A percentile compares a stretch with the other conserved stretches of the same genome.
These are phyloP conservation scores for Xylaria sp. DNA, from an alignment of 2,329 filamentous ascomycete species.

Conservation along the genomic window DNA sequence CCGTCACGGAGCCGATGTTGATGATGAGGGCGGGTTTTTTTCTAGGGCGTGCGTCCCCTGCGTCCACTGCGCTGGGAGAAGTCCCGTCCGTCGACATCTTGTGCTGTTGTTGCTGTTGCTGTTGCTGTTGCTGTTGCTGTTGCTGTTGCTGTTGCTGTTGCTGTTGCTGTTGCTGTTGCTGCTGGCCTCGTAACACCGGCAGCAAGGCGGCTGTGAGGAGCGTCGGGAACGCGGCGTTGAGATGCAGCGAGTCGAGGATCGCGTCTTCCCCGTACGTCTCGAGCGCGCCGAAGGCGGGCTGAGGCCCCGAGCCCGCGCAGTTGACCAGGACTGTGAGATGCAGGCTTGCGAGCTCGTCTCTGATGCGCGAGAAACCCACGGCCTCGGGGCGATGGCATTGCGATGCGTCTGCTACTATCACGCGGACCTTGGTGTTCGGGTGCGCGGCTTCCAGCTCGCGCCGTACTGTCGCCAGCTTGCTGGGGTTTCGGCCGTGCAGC, in stretches of 20 bases:
- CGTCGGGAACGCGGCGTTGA: slow-evolving; percentile 50
- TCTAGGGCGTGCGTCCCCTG: no score
- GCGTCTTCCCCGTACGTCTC: slow-evolving; percentile 48
- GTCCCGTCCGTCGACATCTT: no score
- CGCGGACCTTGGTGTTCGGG: slow-evolving; percentile 52
- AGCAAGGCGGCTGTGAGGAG: slow-evolving; percentile 37
- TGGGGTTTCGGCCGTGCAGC: slow-evolving; percentile 60
- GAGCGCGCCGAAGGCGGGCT: slow-evolving; percentile 49
- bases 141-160: no score
- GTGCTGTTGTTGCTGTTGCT: no score
- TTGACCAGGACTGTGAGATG: slow-evolving; percentile 62
- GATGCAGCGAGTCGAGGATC: slow-evolving; percentile 54
- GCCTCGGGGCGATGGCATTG: slow-evolving; percentile 38
- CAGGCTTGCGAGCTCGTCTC: slow-evolving; percentile 43
- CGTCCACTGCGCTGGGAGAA: no score
- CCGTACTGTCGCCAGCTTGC: slow-evolving; percentile 55
- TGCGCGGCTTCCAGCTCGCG: slow-evolving; percentile 50
- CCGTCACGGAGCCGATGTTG: slow-evolving; percentile 39
- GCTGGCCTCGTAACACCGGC: slow-evolving; percentile 35
- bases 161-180: neutral
- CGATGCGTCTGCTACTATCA: slow-evolving; percentile 56
- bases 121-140: no score
- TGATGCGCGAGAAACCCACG: slow-evolving; percentile 31
- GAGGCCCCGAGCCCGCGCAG: slow-evolving; percentile 58
- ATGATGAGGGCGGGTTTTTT: slow-evolving; percentile 39